Conservation (phyloP, 306 rosid species). For the Benincasa hispida region DNA sequence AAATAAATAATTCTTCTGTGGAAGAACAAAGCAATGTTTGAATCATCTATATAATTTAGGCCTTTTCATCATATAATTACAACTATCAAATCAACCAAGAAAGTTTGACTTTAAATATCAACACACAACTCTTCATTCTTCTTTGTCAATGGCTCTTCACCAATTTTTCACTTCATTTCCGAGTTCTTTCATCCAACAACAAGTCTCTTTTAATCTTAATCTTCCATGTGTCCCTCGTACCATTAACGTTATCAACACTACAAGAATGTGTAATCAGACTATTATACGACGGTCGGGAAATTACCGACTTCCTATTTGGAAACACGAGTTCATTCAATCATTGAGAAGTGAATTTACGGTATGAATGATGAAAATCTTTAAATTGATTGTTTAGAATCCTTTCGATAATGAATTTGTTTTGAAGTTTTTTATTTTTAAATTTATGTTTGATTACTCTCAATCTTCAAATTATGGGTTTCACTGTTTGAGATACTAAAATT, state of each 20-base stretch:
- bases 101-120: not conserved
- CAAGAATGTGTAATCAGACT: not conserved
- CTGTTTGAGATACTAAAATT: no score
- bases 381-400: not conserved
- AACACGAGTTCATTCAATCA: not conserved
- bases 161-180: not conserved
- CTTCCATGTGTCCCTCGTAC: not conserved
- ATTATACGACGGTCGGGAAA: not conserved
- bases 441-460: no score
- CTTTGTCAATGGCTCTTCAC: not conserved
- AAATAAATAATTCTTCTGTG: no score
- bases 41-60: not conserved
- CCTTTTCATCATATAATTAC: not conserved
- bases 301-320: not conserved
- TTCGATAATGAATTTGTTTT: no score
- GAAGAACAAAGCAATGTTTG: not conserved
- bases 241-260: not conserved
- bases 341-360: not conserved
- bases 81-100: not conserved
- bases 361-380: not conserved
- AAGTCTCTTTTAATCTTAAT: not conserved
- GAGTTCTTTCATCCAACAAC: not conserved
- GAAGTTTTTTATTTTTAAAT: no score
- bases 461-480: no score
- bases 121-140: not conserved